Evolutionary conservation across 257 asterid species (phyloP).

Genomic region (Ilex asprella): DNA sequence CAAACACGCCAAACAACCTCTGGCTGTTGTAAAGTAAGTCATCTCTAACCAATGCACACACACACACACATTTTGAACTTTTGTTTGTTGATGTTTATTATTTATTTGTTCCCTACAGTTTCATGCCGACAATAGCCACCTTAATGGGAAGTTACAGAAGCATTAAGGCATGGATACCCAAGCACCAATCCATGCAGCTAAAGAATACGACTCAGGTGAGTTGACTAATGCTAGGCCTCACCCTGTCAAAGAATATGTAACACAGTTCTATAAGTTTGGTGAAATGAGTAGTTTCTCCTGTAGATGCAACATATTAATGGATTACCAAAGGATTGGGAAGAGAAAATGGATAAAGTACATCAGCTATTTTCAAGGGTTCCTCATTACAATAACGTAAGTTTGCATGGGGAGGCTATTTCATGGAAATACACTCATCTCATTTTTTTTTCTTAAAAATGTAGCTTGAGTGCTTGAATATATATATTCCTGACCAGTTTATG

Average conservation of each 20-base stretch:
- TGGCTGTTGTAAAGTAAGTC: slow-evolving; percentile 68
- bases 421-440: no score
- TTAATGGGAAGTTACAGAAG: slow-evolving; percentile 83
- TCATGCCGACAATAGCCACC: slow-evolving; percentile 60
- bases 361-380: slow-evolving; percentile 78
- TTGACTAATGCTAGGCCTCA: not conserved
- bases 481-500: not conserved
- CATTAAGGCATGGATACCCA: slow-evolving; percentile 86
- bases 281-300: not conserved
- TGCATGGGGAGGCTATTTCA: no score
- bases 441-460: no score
- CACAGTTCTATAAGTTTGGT: no score
- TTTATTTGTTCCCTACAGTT: slow-evolving; percentile 28
- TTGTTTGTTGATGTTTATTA: not conserved
- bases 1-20: slow-evolving; percentile 43
- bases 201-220: slow-evolving; percentile 72
- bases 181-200: slow-evolving; percentile 87
- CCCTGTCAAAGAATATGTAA: not conserved
- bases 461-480: no score
- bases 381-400: slow-evolving; percentile 57
- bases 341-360: slow-evolving; percentile 56
- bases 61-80: no score
- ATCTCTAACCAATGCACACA: no score
- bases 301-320: slow-evolving; percentile 74
- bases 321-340: slow-evolving; percentile 71